Evolutionary conservation across 257 asterid species (phyloP).

Genomic region (Ballota nigra): DNA sequence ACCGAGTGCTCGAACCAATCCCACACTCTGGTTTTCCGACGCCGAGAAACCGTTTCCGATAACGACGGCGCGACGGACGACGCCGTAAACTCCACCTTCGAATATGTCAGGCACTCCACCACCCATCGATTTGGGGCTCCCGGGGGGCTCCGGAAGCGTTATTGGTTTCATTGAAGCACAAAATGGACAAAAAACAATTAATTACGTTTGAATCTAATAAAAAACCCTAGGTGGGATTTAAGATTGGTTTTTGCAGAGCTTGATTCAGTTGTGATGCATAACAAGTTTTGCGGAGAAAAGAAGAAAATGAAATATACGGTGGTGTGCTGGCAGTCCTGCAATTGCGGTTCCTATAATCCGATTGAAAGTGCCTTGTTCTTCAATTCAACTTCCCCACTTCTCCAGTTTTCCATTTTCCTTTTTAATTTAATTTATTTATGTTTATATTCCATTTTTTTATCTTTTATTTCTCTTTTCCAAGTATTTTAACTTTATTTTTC

Average conservation of each 20-base stretch:
- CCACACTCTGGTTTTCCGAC: conserved; percentile 90
- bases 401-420: neutral
- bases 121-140: conserved; percentile 62
- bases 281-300: neutral
- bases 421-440: neutral
- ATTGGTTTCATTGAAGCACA: conserved; percentile 77
- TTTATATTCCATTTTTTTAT: too few species aligned
- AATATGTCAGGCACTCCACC: conserved; percentile 81
- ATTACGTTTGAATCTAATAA: conserved; percentile 3
- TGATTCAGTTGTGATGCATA: conserved; percentile 4
- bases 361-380: neutral
- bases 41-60: conserved; percentile 93
- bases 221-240: conserved; percentile 34
- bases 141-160: conserved; percentile 90
- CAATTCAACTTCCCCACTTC: conserved; percentile 13
- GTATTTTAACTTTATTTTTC: too few species aligned
- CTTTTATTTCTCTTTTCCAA: too few species aligned
- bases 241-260: conserved; percentile 5
- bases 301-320: neutral
- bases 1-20: conserved; percentile 90
- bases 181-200: too few species aligned
- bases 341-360: conserved; percentile 3
- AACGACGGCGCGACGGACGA: conserved; percentile 80
- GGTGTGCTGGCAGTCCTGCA: conserved; percentile 19
- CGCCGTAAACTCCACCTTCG: conserved; percentile 74